A percentile compares a stretch with the other conserved stretches of the same genome.
These are phyloP conservation scores for Stephania yunnanensis DNA, from an alignment of 164 flowering plant genomes.

Conservation along the genomic window DNA sequence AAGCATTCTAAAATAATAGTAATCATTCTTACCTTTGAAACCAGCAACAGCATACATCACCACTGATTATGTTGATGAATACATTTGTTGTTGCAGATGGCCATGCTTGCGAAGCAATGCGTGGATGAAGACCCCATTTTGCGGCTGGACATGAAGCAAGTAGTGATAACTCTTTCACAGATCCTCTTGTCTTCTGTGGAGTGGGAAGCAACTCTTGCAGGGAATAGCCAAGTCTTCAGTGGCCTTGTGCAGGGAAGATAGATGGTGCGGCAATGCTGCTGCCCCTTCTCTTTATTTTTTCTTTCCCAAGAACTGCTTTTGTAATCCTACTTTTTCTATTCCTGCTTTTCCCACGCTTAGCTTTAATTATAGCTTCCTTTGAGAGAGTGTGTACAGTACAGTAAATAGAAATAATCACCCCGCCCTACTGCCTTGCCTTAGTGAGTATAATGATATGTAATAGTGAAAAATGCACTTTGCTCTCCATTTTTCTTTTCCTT, in stretches of 20 bases:
- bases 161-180: conserved; percentile 82
- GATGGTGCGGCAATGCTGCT: background rate
- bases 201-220: conserved; percentile 99
- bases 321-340: background rate
- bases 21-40: conserved; percentile 10
- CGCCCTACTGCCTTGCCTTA: background rate
- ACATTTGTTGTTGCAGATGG: conserved; percentile 41
- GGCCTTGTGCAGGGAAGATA: conserved; percentile 98
- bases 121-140: conserved; percentile 87
- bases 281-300: background rate
- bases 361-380: background rate
- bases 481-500: background rate
- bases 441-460: background rate
- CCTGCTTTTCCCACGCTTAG: background rate
- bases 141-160: conserved; percentile 95
- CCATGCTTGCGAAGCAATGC: conserved; percentile 87
- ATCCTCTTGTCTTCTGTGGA: conserved; percentile 85
- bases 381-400: conserved; percentile 22
- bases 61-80: background rate
- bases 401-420: conserved; percentile 8
- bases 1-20: background rate
- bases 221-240: conserved; percentile 97
- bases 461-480: conserved; percentile 6
- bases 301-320: background rate
- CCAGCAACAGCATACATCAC: background rate